These are phyloP conservation scores for Blastobotrys chiropterorum DNA, from an alignment of 805 yeast genomes.

Conservation along the genomic window DNA sequence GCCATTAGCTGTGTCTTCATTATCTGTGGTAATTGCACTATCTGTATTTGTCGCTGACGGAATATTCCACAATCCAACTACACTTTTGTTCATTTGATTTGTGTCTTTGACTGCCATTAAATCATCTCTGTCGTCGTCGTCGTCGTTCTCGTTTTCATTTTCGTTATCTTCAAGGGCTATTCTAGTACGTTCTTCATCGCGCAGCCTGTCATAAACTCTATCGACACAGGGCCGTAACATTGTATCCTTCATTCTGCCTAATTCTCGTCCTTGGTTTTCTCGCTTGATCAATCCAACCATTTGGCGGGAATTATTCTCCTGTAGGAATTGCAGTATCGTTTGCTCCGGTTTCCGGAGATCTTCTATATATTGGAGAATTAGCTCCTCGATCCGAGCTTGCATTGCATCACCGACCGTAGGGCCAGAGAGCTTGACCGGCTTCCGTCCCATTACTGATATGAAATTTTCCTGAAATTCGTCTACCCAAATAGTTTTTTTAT, in stretches of 20 bases:
- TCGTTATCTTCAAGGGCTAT: constrained; percentile 33
- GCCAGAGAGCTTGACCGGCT: neutral
- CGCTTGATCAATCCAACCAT: neutral
- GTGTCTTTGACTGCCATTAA: constrained; percentile 55
- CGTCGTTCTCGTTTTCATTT: constrained; percentile 35
- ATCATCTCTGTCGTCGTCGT: constrained; percentile 36
- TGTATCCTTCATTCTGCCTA: neutral
- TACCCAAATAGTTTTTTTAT: neutral
- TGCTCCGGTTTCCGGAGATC: neutral
- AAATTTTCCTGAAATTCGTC: neutral
- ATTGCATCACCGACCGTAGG: neutral
- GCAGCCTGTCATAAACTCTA: constrained; percentile 46
- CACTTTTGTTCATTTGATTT: constrained; percentile 70
- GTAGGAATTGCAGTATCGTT: neutral
- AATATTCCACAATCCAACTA: constrained; percentile 60
- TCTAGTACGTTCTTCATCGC: constrained; percentile 52
- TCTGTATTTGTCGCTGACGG: constrained; percentile 16
- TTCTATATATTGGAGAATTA: neutral
- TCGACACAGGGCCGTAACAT: constrained; percentile 45
- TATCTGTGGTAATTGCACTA: constrained; percentile 4
- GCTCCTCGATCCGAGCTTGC: neutral
- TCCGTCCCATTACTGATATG: neutral
- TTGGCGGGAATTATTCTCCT: neutral
- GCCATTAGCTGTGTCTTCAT: neutral
- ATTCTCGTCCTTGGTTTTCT: neutral